Base-by-base conservation (phyloP, 2,329 filamentous ascomycete genomes). In the Hymenoscyphus fraxineus region DNA sequence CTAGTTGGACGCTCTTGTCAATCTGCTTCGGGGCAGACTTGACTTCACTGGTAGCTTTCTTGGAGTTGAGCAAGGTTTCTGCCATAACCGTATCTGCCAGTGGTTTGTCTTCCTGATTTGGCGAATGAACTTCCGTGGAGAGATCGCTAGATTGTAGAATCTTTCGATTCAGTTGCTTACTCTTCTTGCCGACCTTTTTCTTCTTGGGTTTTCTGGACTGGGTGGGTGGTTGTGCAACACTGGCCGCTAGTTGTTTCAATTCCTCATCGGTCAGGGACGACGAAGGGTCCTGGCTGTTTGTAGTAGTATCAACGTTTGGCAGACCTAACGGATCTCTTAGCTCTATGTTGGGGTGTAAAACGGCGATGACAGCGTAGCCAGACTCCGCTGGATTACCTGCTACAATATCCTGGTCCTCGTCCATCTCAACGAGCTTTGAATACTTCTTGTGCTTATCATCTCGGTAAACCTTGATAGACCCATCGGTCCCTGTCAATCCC, bases 371-470 rank as follows among this genome's bases (percentile, higher is more conserved):
- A 22, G 47, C 22, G 47, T 54, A 54, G n/a, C 47, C 47, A 22
- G 47, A 54, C 12, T 19, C 47, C 47, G 47, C 19, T 54, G 47
- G 47, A 54, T 54, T 54, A 54, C 47, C 19, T 54, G 47, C 19
- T 54, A 54, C 47, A 54, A 54, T 54, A 7, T 54, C 47, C 22
- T 54, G 10, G 19, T 54, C 22, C 10, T 27, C 47, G 9, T 19
- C 47, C 22, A 27, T 7, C 19, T 3, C 47, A 54, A 54, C 13
- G 19, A 54, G 47, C 19, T 54, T 54, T 19, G 19, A 54, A 27
- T 54, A 54, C 47, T 54, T 54, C 19, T 54, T 54, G 47, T 54
- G 47, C 47, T 54, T 10, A 27, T 54, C 47, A 54, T 54, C 47
- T 35, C 55, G 55, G 55, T 57, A 57, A 32, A 57, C 31, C 47